Evolutionary conservation across 2,329 filamentous ascomycete genomes (phyloP).

Genomic region (Fonsecaea pugnacius): DNA sequence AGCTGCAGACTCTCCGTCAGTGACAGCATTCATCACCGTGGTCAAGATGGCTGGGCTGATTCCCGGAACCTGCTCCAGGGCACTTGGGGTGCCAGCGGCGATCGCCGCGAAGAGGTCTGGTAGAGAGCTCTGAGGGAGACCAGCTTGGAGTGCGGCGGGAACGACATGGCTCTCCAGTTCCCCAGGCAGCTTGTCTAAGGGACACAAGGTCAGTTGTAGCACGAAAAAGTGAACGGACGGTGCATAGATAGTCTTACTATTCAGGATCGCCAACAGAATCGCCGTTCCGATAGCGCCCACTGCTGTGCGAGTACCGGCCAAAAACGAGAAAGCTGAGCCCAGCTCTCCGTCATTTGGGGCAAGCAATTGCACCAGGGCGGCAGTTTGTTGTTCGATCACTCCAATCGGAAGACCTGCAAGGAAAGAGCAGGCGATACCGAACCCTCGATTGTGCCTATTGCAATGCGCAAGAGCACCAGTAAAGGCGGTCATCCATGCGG

Average conservation of each 20-base stretch:
- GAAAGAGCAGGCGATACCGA: neutral
- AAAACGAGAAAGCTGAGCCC: neutral
- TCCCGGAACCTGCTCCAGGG: slow-evolving; percentile 27
- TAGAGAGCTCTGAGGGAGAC: slow-evolving; percentile 32
- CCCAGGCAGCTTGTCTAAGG: slow-evolving; percentile 33
- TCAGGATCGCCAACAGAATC: slow-evolving; percentile 28
- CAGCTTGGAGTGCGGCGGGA: slow-evolving; percentile 29
- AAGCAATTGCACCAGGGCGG: neutral
- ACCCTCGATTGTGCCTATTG: neutral
- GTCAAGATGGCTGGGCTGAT: slow-evolving; percentile 30
- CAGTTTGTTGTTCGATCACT: neutral
- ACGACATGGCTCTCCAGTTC: slow-evolving; percentile 27
- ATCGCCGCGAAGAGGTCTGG: slow-evolving; percentile 33
- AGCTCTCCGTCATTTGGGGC: neutral
- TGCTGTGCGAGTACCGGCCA: neutral
- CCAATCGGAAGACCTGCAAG: neutral
- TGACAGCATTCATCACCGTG: slow-evolving; percentile 19
- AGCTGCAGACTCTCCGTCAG: slow-evolving; percentile 30
- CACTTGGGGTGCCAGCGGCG: slow-evolving; percentile 24
- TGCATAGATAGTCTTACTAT: slow-evolving; percentile 12
- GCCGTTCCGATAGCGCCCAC: slow-evolving; percentile 3
- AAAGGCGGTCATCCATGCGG: slow-evolving; percentile 9
- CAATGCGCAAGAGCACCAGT: slow-evolving; percentile 8
- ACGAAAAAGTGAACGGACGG: neutral
- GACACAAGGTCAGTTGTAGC: neutral